phyloP scores from a whole-genome alignment of 352 stramenopile genomes.

The Phytophthora kernoviae region DNA sequence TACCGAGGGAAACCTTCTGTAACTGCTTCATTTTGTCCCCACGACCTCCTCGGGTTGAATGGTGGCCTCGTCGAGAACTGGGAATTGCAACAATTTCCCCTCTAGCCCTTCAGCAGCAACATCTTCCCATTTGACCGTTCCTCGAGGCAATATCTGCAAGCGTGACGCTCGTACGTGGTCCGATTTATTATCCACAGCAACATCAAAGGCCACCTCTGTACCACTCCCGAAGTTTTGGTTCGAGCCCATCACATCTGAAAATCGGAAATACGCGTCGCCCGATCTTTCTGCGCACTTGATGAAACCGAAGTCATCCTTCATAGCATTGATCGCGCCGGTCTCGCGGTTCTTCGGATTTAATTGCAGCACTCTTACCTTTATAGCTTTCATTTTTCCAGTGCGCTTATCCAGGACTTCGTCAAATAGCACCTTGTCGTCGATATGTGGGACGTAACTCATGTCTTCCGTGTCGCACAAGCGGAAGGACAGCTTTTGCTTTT shows the following conservation, averaged over 20 bases:
- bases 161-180: conserved; percentile 67
- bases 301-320: conserved; percentile 86
- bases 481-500: conserved; percentile 47
- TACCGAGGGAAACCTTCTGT: conserved; percentile 42
- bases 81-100: conserved; percentile 55
- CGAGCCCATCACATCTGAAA: conserved; percentile 74
- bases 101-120: conserved; percentile 42
- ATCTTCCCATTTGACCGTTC: conserved; percentile 71
- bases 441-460: conserved; percentile 62
- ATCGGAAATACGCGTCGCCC: conserved; percentile 76
- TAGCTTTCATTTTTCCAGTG: conserved; percentile 53
- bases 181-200: conserved; percentile 49
- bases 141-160: conserved; percentile 58
- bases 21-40: conserved; percentile 38
- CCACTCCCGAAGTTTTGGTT: conserved; percentile 51
- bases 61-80: conserved; percentile 28
- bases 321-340: conserved; percentile 62
- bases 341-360: conserved; percentile 75
- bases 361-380: conserved; percentile 65
- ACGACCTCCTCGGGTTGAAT: conserved; percentile 31
- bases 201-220: conserved; percentile 77
- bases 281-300: conserved; percentile 79
- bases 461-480: conserved; percentile 65
- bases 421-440: conserved; percentile 67
- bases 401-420: conserved; percentile 79